phyloP scores from a whole-genome alignment of 768 basidiomycete species.

The Mrakia frigida region DNA sequence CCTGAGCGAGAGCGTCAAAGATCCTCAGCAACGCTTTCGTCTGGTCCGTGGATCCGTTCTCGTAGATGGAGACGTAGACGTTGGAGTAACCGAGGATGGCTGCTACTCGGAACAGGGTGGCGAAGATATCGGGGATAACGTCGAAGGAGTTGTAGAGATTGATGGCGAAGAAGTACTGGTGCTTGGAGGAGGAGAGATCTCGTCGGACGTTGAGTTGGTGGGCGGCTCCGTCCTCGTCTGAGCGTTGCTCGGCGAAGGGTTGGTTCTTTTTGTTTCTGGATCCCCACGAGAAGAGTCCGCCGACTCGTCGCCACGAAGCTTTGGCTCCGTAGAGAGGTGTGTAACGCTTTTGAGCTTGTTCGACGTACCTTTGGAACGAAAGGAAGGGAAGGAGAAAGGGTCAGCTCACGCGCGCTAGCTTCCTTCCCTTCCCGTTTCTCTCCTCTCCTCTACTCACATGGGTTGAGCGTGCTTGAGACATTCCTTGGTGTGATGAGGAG shows the following conservation, averaged over 20 bases:
- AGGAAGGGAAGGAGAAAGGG: constrained; percentile 40
- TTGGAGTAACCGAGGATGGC: constrained; percentile 94
- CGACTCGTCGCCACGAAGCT: constrained; percentile 45
- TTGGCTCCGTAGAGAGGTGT: constrained; percentile 73
- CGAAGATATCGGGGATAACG: constrained; percentile 93
- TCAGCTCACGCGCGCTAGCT: neutral
- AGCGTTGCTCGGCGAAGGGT: neutral
- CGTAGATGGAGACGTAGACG: constrained; percentile 96
- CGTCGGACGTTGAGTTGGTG: constrained; percentile 33
- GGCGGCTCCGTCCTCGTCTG: constrained; percentile 2
- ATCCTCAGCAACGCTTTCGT: constrained; percentile 93
- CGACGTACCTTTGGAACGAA: constrained; percentile 51
- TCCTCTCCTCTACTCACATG: neutral
- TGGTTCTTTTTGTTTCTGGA: constrained; percentile 14
- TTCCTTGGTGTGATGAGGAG: constrained; percentile 86
- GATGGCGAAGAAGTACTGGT: constrained; percentile 99
- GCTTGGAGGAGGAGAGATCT: constrained; percentile 51
- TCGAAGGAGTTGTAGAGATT: constrained; percentile 99
- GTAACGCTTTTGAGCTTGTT: constrained; percentile 83
- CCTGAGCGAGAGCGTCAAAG: constrained; percentile 84
- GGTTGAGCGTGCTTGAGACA: constrained; percentile 81
- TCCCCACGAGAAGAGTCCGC: constrained; percentile 27
- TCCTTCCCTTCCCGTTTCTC: neutral
- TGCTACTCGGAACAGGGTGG: constrained; percentile 88
- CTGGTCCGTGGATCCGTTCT: constrained; percentile 98